phyloP scores from a whole-genome alignment of 129 eudicot species.

The Silybum marianum region DNA sequence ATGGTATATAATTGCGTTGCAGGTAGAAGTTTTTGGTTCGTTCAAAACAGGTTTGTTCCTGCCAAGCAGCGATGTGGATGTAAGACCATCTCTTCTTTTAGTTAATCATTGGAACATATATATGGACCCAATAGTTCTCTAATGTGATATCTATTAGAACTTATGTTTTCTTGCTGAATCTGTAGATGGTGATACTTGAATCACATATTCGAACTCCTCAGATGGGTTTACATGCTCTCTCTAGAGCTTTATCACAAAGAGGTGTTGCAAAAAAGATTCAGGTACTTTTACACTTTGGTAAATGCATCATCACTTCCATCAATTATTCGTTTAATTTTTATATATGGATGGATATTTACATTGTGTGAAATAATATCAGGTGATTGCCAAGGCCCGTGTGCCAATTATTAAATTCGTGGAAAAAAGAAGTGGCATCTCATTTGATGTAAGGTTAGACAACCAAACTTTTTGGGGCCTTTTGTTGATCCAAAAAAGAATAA shows the following conservation, averaged over 20 bases:
- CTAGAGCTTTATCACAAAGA: conserved; percentile 80
- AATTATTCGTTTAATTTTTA: not conserved
- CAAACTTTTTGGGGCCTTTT: not conserved
- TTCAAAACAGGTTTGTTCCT: conserved; percentile 89
- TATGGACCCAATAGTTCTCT: not conserved
- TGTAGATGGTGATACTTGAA: conserved; percentile 80
- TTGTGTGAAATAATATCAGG: conserved; percentile 47
- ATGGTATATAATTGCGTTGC: conserved; percentile 27
- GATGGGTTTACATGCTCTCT: conserved; percentile 75
- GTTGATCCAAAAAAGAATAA: not conserved
- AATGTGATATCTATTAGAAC: not conserved
- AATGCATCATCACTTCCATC: not conserved
- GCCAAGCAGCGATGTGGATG: conserved; percentile 93
- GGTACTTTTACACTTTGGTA: conserved; percentile 39
- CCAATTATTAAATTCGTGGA: conserved; percentile 94
- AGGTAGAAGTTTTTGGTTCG: conserved; percentile 94
- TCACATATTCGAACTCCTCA: conserved; percentile 79
- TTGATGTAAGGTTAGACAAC: conserved; percentile 74
- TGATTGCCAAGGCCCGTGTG: conserved; percentile 91
- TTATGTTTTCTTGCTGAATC: conserved; percentile 20
- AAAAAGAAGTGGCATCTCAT: conserved; percentile 67
- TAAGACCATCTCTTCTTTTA: conserved; percentile 37
- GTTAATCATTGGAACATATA: not conserved
- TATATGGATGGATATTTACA: conserved; percentile 3
- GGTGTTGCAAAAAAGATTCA: conserved; percentile 91